Base-by-base conservation (phyloP, 176 grass and related monocot genomes). In the Chloris gayana region DNA sequence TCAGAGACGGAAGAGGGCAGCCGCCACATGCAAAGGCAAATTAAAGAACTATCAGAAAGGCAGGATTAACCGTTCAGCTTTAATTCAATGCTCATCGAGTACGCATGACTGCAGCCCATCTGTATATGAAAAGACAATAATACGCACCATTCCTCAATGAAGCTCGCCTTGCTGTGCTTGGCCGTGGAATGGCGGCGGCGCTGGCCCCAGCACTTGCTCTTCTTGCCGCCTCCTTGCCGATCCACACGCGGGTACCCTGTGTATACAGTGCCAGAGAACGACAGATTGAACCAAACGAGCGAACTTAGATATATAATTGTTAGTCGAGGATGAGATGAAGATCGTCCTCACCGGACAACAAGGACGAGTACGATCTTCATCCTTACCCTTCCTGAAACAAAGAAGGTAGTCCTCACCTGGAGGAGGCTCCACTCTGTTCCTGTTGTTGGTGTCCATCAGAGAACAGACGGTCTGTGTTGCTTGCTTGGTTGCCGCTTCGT, bases 61-160 rank as follows among this genome's bases (percentile, higher is more conserved):
- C 18, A 50, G 3, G 15, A 50, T 18, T 50, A 50, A 50, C 15
- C 25, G 0, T 38, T n/a, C 19, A n/a, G 9, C 2, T 0, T 19
- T 11, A 59, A 22, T 22, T 4, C 2, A 39, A 7, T 5, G 6
- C 33, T n/a, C 19, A 51, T 0, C 18, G 14, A 18, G 17, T 21
- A 51, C 17, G 41, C 14, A 4, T 17, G 3, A 18, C 47, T 50
- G 5, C 6, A 44, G 8, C 41, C 18, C 18, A 54, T 54, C 49
- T n/a, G 17, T 14, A 39, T 14, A 60, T 26, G 18, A 13, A 62
- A 75, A 75, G 47, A 18, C 4, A 41, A 21, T 12, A 32, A 10
- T 10, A 42, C 64, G 34, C 50, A 87, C 86, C 86, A 87, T 67
- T 80, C 85, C 54, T 83, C 86, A 47, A 83, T 73, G 74, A 87